These are phyloP conservation scores for Botrytis galanthina DNA, from an alignment of 2,329 filamentous ascomycete genomes.

Conservation along the genomic window DNA sequence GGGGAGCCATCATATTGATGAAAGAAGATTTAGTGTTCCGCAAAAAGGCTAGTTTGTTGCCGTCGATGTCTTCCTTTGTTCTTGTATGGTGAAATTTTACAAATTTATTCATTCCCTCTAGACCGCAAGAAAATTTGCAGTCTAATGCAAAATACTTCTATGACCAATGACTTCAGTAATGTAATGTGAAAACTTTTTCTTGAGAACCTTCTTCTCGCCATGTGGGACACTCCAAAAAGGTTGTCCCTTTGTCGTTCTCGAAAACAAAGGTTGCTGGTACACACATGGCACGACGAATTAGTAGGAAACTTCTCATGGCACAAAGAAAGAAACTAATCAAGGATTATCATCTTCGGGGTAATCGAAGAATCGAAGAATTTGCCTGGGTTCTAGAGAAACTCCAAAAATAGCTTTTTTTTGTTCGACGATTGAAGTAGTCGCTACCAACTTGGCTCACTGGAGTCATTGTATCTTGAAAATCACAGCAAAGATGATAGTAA, in stretches of 20 bases:
- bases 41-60: not conserved
- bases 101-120: not conserved
- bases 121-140: not conserved
- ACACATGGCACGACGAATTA: not conserved
- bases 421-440: not conserved
- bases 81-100: not conserved
- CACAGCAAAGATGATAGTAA: not conserved
- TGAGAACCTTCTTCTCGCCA: not conserved
- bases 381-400: not conserved
- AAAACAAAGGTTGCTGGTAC: not conserved
- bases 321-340: not conserved
- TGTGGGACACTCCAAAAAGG: not conserved
- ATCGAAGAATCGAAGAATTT: not conserved
- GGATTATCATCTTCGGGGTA: not conserved
- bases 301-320: not conserved
- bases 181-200: not conserved
- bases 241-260: not conserved
- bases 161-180: not conserved
- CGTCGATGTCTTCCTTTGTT: not conserved
- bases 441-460: not conserved
- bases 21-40: conserved; percentile 1
- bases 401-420: not conserved
- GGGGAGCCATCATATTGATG: not conserved
- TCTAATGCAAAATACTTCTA: not conserved
- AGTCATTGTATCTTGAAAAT: not conserved